Conservation (phyloP, 306 rosid genomes). For the Acacia melanoxylon region DNA sequence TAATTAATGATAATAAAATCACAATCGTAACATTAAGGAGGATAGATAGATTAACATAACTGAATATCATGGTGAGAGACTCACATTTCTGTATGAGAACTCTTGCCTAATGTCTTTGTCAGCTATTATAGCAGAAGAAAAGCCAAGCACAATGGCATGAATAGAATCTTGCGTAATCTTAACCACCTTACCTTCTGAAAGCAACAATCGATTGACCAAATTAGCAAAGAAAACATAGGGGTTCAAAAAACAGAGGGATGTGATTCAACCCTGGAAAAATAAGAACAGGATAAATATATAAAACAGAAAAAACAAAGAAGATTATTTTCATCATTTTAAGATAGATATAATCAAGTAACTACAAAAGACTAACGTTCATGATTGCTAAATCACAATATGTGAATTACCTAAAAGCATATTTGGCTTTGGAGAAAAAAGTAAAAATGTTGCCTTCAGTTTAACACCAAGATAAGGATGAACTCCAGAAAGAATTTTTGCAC, state of each 20-base stretch:
- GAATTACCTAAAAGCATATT: conserved; percentile 77
- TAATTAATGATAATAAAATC: conserved; percentile 1
- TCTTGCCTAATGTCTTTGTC: conserved; percentile 67
- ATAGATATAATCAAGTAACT: not conserved
- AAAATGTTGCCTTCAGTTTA: conserved; percentile 49
- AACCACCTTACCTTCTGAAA: conserved; percentile 88
- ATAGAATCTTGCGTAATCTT: conserved; percentile 70
- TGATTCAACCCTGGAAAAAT: not conserved
- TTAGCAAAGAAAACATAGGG: conserved; percentile 22
- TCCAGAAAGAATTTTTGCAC: conserved; percentile 50
- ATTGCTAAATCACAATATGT: not conserved
- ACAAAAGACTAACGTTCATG: not conserved
- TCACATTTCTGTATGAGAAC: conserved; percentile 55
- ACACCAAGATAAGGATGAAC: conserved; percentile 67
- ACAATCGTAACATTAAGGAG: not conserved
- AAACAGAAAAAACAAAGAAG: not conserved
- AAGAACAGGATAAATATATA: not conserved
- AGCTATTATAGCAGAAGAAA: conserved; percentile 60
- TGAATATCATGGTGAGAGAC: conserved; percentile 28
- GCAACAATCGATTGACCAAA: conserved; percentile 8
- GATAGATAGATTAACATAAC: not conserved
- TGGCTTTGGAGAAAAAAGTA: conserved; percentile 84
- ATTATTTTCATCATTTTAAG: not conserved
- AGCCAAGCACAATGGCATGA: conserved; percentile 76
- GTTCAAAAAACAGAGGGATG: not conserved